Percentiles rank a stretch among this genome's conserved stretches.
phyloP scores from a whole-genome alignment of 179 eudicot genomes.

The Monotropa hypopitys region DNA sequence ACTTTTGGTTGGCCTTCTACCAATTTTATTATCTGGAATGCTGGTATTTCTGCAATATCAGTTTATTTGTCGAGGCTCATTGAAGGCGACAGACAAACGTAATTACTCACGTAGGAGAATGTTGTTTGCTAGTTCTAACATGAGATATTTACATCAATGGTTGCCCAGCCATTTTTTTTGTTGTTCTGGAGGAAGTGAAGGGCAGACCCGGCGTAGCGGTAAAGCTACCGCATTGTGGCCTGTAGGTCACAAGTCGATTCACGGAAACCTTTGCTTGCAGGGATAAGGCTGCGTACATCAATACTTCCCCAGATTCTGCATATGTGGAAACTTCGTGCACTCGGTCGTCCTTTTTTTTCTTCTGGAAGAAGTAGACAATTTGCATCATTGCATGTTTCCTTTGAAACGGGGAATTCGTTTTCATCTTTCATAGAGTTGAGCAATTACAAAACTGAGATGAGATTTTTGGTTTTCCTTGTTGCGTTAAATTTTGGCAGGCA shows the following conservation, averaged over 20 bases:
- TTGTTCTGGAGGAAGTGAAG: background rate
- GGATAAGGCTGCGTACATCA: too few species aligned
- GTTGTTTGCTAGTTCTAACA: background rate
- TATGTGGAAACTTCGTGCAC: too few species aligned
- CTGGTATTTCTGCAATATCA: background rate
- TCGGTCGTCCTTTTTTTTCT: background rate
- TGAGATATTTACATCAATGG: background rate
- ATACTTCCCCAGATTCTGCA: too few species aligned
- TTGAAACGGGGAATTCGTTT: background rate
- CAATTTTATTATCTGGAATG: background rate
- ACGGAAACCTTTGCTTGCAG: too few species aligned
- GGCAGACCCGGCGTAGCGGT: too few species aligned
- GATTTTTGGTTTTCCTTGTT: background rate
- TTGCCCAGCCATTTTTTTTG: background rate
- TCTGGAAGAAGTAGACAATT: background rate
- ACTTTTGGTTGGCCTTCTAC: background rate
- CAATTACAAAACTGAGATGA: background rate
- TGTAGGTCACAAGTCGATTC: too few species aligned
- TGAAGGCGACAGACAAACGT: background rate
- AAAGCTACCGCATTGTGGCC: too few species aligned
- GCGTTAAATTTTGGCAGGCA: conserved; percentile 21
- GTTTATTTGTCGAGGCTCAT: background rate
- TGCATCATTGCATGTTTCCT: background rate
- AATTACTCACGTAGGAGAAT: background rate
- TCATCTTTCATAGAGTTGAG: background rate